These are phyloP conservation scores for Scheffersomyces stipitis DNA, from an alignment of 805 yeast genomes.

Conservation along the genomic window DNA sequence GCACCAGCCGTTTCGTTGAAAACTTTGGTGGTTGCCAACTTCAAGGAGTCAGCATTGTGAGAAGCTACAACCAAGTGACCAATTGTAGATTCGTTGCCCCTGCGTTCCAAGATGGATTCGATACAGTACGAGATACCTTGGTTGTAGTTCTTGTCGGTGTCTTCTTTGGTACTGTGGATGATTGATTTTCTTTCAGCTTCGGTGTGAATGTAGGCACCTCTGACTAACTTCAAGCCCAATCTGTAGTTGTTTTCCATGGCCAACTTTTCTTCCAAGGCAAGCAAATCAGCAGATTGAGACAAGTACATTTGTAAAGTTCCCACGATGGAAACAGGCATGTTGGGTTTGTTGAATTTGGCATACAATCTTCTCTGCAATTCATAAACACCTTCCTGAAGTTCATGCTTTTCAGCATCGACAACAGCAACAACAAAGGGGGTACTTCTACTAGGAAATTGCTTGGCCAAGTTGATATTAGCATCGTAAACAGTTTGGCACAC, in stretches of 20 bases:
- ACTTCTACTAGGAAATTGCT: slow-evolving; percentile 58
- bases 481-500: slow-evolving; percentile 58
- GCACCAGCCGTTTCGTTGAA: slow-evolving; percentile 12
- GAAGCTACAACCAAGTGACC: slow-evolving; percentile 90
- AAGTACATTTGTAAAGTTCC: slow-evolving; percentile 95
- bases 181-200: slow-evolving; percentile 69
- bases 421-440: slow-evolving; percentile 76
- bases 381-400: slow-evolving; percentile 88
- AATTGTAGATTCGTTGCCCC: slow-evolving; percentile 47
- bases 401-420: slow-evolving; percentile 89
- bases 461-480: slow-evolving; percentile 50
- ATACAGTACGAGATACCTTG: slow-evolving; percentile 64
- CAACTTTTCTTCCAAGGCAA: slow-evolving; percentile 60
- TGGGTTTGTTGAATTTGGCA: slow-evolving; percentile 62
- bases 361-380: slow-evolving; percentile 82
- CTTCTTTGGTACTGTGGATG: slow-evolving; percentile 73
- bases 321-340: slow-evolving; percentile 63
- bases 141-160: slow-evolving; percentile 79
- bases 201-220: slow-evolving; percentile 94
- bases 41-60: slow-evolving; percentile 80
- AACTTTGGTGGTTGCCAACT: slow-evolving; percentile 63
- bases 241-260: slow-evolving; percentile 66
- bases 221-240: slow-evolving; percentile 83
- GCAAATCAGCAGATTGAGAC: slow-evolving; percentile 62
- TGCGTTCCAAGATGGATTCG: slow-evolving; percentile 50